These are phyloP conservation scores for Puccinia coronata DNA, from an alignment of 1,284 basidiomycete genomes.

Conservation along the genomic window DNA sequence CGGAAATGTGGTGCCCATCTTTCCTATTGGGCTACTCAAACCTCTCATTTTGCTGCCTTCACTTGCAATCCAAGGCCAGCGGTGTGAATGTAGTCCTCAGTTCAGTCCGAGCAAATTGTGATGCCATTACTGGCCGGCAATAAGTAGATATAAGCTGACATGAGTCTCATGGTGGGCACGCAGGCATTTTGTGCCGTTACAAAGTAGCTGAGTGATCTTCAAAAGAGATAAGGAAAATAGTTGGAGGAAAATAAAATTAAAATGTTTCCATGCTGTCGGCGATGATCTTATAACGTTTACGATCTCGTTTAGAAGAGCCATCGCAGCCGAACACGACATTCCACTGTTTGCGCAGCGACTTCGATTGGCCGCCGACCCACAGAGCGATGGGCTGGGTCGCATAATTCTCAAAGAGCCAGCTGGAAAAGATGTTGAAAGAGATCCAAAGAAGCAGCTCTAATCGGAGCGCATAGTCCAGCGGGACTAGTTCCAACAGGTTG, in stretches of 20 bases:
- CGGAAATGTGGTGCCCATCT: neutral
- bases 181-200: too few relatives aligned
- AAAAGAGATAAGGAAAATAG: neutral
- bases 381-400: slow-evolving; percentile 38
- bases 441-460: slow-evolving; percentile 42
- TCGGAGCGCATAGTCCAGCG: slow-evolving; percentile 17
- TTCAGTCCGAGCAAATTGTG: too few relatives aligned
- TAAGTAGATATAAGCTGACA: too few relatives aligned
- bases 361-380: slow-evolving; percentile 32
- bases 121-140: too few relatives aligned
- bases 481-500: slow-evolving; percentile 23
- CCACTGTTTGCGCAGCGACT: slow-evolving; percentile 20
- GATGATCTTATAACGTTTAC: slow-evolving; percentile 41
- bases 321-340: neutral
- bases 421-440: slow-evolving; percentile 28
- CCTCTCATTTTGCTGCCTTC: too few relatives aligned
- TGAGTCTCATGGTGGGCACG: too few relatives aligned
- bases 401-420: slow-evolving; percentile 40
- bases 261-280: slow-evolving; percentile 31
- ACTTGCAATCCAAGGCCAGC: too few relatives aligned
- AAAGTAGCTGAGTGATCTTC: neutral
- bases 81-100: too few relatives aligned
- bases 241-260: neutral
- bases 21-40: neutral
- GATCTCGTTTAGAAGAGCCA: slow-evolving; percentile 28